phyloP scores from a whole-genome alignment of 306 rosid genomes.

The Cyclanthera cordifolia region DNA sequence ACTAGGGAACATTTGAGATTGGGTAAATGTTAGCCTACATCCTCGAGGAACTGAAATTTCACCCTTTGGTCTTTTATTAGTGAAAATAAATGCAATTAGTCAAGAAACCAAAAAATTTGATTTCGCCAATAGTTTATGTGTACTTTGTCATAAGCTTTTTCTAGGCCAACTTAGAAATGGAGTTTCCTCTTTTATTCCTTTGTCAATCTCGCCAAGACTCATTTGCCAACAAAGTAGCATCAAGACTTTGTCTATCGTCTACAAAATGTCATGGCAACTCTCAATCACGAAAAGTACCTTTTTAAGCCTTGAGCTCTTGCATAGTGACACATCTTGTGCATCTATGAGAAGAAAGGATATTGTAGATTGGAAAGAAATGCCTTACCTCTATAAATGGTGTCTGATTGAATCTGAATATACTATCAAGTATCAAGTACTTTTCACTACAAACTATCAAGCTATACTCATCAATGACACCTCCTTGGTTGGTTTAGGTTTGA shows the following conservation, averaged over 20 bases:
- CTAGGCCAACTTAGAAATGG: neutral
- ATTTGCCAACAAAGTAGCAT: no score
- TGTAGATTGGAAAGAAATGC: neutral
- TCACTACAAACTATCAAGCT: neutral
- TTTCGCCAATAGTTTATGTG: neutral
- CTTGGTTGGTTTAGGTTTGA: neutral
- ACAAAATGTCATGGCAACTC: no score
- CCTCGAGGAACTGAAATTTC: neutral
- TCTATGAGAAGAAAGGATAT: neutral
- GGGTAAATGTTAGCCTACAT: neutral
- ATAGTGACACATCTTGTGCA: no score
- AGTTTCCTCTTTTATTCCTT: neutral
- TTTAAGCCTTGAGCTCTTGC: no score
- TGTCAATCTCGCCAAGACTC: no score
- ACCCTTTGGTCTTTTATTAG: neutral
- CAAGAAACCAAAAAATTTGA: neutral
- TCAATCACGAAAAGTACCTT: no score
- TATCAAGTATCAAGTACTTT: neutral
- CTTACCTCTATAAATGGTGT: neutral
- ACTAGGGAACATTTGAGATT: neutral
- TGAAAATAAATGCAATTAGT: neutral
- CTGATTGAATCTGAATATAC: neutral
- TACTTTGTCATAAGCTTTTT: neutral
- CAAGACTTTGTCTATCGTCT: no score
- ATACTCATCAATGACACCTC: neutral